Evolutionary conservation across 176 grass and related monocot species (phyloP).

Genomic region (Pontederia paniculata): DNA sequence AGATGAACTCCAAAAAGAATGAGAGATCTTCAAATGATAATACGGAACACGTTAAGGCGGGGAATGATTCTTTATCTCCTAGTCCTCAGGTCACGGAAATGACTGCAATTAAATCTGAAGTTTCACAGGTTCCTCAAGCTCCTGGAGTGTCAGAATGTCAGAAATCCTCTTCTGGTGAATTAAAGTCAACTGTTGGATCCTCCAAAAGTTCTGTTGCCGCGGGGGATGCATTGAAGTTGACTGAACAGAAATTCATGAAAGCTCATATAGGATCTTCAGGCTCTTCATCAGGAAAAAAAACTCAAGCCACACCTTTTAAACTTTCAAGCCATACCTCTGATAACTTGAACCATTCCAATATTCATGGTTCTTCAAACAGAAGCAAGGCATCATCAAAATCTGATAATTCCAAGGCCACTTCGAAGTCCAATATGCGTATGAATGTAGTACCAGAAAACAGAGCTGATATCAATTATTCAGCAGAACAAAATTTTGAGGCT

Average conservation of each 20-base stretch:
- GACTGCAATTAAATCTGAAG: slow-evolving; percentile 25
- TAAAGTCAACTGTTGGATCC: slow-evolving; percentile 26
- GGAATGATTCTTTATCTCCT: slow-evolving; percentile 28
- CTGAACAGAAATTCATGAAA: slow-evolving; percentile 37
- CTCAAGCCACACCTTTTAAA: slow-evolving; percentile 49
- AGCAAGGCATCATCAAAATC: slow-evolving; percentile 34
- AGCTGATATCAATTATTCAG: slow-evolving; percentile 26
- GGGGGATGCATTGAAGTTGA: slow-evolving; percentile 26
- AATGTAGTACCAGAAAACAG: slow-evolving; percentile 29
- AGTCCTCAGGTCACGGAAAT: slow-evolving; percentile 29
- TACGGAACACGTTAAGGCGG: slow-evolving; percentile 37
- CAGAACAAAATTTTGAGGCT: slow-evolving; percentile 33
- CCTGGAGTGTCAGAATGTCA: slow-evolving; percentile 3
- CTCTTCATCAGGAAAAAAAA: slow-evolving; percentile 52
- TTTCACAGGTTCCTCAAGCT: background rate
- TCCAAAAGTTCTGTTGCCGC: slow-evolving; percentile 20
- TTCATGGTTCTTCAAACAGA: slow-evolving; percentile 32
- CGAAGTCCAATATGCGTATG: slow-evolving; percentile 32
- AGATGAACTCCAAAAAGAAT: slow-evolving; percentile 28
- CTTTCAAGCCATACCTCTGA: slow-evolving; percentile 28
- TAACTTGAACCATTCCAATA: slow-evolving; percentile 33
- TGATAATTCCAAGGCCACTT: slow-evolving; percentile 41
- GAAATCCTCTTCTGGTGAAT: slow-evolving; percentile 9
- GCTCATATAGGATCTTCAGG: slow-evolving; percentile 24
- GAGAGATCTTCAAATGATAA: slow-evolving; percentile 37